Conservation (phyloP, 2,329 filamentous ascomycete species). For the Elsinoe batatas region DNA sequence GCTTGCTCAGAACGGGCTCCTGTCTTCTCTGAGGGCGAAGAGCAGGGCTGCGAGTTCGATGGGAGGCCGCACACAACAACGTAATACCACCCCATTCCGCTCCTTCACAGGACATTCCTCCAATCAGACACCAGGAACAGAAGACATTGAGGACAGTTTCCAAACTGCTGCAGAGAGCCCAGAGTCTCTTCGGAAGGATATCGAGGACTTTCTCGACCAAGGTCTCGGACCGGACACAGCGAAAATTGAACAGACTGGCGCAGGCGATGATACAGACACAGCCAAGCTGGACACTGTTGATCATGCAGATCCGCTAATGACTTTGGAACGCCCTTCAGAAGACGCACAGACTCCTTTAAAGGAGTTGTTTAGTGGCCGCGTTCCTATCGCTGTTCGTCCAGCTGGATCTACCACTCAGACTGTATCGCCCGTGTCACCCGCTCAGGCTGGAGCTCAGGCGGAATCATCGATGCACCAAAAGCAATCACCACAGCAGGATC, state of each 20-base stretch:
- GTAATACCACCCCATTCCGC: neutral
- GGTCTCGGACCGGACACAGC: too few relatives aligned
- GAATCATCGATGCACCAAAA: too few relatives aligned
- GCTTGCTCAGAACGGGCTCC: neutral
- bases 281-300: neutral
- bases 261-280: neutral
- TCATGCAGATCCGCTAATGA: too few relatives aligned
- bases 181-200: slow-evolving; percentile 2
- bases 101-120: slow-evolving; percentile 1
- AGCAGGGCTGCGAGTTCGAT: neutral
- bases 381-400: too few relatives aligned
- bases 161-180: slow-evolving; percentile 24
- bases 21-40: neutral
- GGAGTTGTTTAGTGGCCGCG: neutral
- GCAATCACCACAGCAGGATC: neutral
- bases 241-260: neutral
- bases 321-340: neutral
- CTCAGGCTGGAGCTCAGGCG: too few relatives aligned
- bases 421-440: too few relatives aligned
- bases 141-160: slow-evolving; percentile 25
- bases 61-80: neutral
- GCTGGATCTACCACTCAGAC: too few relatives aligned
- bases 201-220: neutral
- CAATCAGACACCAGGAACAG: slow-evolving; percentile 7
- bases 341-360: neutral